Evolutionary conservation across 352 stramenopile species (phyloP), one percentile per base, ranked within the genome.

Genomic region (Globisporangium nagaii): DNA sequence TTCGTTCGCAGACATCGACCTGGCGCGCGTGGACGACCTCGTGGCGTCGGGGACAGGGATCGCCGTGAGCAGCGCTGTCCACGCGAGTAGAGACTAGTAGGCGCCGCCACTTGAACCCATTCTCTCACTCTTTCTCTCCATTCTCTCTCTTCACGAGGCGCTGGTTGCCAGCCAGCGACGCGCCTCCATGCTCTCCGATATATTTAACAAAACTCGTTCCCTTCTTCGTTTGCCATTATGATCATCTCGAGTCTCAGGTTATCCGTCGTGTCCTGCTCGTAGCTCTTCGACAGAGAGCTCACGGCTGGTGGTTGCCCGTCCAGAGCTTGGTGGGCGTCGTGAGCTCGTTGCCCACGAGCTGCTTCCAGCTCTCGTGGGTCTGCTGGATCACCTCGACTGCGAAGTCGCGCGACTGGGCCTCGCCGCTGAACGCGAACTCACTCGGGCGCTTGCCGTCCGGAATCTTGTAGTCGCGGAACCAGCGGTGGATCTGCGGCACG

Each of bases 391-490:
- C 81, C 15, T 97, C 74, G 22, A 97, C 70, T 11, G 93, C 88
- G 64, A 96, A 97, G 22, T 90, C 79, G 17, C 63, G 71, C 9
- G 79, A 50, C 61, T 86, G 90, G 56, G 84, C 95, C 61, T 97
- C 83, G 37, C 98, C 97, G 50, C 98, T 91, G 56, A 99, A 99
- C 49, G 96, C 97, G 73, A 99, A 99, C 44, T 86, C 82, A 75
- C 98, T 99, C 17, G 98, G 79, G 13, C 96, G 96, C 81, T 99
- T 99, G 50, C 97, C 96, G 75, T 99, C 97, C 17, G 97, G 97
- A 55, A 98, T 98, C 80, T 99, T 99, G 84, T 99, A 99, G 93
- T 98, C 98, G 45, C 96, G 81, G 79, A 99, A 98, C 97, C 97
- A 99, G 67, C 95, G 90, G 60, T 96, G 79, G 47, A 90, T 70